phyloP scores from a whole-genome alignment of 2,329 filamentous ascomycete genomes.

The Penicillium thymicola region DNA sequence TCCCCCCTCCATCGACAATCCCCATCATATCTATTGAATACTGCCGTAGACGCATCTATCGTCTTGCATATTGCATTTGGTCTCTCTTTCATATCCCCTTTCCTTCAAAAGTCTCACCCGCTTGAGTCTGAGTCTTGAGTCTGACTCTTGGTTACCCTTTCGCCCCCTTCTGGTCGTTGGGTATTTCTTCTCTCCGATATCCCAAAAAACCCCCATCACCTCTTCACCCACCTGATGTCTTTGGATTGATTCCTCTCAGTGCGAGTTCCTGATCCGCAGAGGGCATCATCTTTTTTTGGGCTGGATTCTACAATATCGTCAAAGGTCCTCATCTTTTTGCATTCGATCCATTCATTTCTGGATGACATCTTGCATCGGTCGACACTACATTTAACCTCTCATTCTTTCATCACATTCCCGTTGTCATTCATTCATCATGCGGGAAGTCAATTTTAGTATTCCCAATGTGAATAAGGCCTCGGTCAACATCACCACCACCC shows the following conservation, averaged over 20 bases:
- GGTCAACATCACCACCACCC: conserved; percentile 94
- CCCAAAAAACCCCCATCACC: background rate
- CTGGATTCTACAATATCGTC: conserved; percentile 15
- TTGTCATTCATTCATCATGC: conserved; percentile 64
- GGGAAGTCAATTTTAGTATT: conserved; percentile 99
- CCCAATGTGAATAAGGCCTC: conserved; percentile 99
- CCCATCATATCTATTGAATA: conserved; percentile 5
- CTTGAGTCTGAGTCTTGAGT: background rate
- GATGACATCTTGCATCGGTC: conserved; percentile 6
- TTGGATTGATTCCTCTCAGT: conserved; percentile 12
- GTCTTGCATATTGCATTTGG: conserved; percentile 8
- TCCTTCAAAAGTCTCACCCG: background rate
- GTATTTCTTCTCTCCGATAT: background rate
- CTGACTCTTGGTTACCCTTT: conserved; percentile 1
- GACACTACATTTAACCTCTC: conserved; percentile 2
- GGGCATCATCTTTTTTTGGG: conserved; percentile 14
- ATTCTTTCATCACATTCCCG: background rate
- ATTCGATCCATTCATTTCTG: conserved; percentile 8
- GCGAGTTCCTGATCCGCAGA: conserved; percentile 12
- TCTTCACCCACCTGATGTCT: conserved; percentile 19
- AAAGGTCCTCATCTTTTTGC: conserved; percentile 19
- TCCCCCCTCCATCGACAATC: conserved; percentile 12
- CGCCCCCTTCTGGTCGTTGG: conserved; percentile 10
- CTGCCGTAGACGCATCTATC: background rate
- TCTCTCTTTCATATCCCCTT: conserved; percentile 4